Base-by-base conservation (phyloP, 345 rosid species). In the Cardamine occulta region DNA sequence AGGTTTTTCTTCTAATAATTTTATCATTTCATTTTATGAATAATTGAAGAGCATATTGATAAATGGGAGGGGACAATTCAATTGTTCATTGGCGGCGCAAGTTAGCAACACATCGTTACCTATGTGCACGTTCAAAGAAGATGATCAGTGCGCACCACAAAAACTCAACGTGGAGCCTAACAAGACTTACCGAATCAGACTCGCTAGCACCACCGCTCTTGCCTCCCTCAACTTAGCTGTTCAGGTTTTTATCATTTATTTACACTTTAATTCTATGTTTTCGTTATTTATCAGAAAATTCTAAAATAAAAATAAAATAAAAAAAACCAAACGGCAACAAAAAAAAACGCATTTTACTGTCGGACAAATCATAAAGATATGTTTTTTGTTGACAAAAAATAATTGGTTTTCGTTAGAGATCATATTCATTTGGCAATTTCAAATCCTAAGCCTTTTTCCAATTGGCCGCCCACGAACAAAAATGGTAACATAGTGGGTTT, bases 11-110 rank as follows among this genome's bases (percentile, higher is more conserved):
- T 39, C 24, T 29, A 42, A 18, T 18, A 8, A 1, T 57, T 29
- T 57, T 23, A 2, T 47, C n/a, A 23, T 14, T 42, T 61, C 0
- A 10, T 49, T 45, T 5, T 26, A 0, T 14, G 2, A 19, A 39
- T 14, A 29, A 6, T 40, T 44, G 48, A 68, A 79, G 89, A 73
- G 79, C 34, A 47, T 88, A 29, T 79, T 94, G 56, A 83, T 94
- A 8, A 91, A 94, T 68, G 98, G 97, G 59, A 88, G 96, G 73
- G 98, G 97, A 28, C 93, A 94, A 73, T 90, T 66, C 56, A 84
- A 85, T 47, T 94, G 97, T 74, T 91, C 98, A 2, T 0, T 91
- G 29, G 94, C 90, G 13, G 84, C 89, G 1, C 79, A 78, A 9
- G 78, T 70, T 39, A 61, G 76, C 78, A 77, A 74, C 68, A n/a